Conservation (phyloP, 176 grass and related monocot species). For the Paspalum vaginatum region DNA sequence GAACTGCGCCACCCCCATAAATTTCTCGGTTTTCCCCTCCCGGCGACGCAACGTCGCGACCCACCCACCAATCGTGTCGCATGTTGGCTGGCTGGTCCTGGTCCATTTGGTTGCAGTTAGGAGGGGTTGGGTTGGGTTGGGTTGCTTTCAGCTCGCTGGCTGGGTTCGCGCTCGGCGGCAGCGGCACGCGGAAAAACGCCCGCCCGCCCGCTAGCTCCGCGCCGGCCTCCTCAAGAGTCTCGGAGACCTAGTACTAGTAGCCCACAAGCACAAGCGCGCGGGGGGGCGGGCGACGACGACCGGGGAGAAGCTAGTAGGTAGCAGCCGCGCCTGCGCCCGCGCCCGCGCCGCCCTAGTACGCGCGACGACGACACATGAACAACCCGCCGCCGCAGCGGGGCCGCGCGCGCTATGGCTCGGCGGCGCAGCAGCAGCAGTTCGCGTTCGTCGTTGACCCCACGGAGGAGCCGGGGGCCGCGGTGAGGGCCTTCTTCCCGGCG, state of each 20-base stretch:
- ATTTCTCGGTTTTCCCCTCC: background rate
- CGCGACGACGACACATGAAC: background rate
- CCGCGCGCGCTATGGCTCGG: constrained; percentile 21
- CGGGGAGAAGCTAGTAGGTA: background rate
- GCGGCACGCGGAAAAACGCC: background rate
- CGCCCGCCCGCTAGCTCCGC: background rate
- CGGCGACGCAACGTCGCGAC: background rate
- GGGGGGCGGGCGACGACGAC: too few species aligned
- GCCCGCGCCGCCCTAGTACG: background rate
- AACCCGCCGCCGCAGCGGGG: constrained; percentile 30
- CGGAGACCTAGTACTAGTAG: too few species aligned
- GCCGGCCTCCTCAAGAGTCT: too few species aligned
- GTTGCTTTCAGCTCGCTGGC: background rate
- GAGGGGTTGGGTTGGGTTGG: background rate
- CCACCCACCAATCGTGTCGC: background rate
- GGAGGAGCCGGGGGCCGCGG: background rate
- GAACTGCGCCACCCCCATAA: constrained; percentile 4
- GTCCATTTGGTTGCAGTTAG: background rate
- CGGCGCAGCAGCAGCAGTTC: background rate
- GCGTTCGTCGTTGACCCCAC: constrained; percentile 37
- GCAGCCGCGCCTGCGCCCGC: too few species aligned
- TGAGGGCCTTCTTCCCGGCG: constrained; percentile 39
- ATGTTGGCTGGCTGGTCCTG: background rate
- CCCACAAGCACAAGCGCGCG: too few species aligned
- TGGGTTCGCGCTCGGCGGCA: background rate